These are phyloP conservation scores for Grifola frondosa DNA, from an alignment of 1,284 basidiomycete genomes.

Conservation along the genomic window DNA sequence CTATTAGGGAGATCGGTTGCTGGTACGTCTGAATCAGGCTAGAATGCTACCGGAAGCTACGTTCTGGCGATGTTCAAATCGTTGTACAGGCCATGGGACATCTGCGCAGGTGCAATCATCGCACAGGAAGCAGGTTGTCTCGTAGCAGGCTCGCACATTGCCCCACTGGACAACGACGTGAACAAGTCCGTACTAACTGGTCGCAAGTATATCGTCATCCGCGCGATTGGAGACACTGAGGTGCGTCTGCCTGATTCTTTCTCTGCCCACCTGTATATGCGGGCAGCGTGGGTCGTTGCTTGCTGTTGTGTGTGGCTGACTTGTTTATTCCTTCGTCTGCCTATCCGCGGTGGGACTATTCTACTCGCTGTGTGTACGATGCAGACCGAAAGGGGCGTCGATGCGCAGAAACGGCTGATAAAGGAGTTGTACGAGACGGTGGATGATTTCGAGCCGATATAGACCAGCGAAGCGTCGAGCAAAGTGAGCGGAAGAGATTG, in stretches of 20 bases:
- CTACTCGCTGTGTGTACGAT: slow-evolving; percentile 2
- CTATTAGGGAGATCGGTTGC: slow-evolving; percentile 85
- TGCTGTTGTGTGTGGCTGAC: background rate
- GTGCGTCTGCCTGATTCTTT: slow-evolving; percentile 35
- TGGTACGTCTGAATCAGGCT: slow-evolving; percentile 49
- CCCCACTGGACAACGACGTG: slow-evolving; percentile 49
- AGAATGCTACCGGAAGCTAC: no score
- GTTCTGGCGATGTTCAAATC: background rate
- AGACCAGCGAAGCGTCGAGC: background rate
- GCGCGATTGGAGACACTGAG: slow-evolving; percentile 60
- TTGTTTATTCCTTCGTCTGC: background rate
- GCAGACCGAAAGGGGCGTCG: slow-evolving; percentile 61
- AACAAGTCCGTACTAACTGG: slow-evolving; percentile 76
- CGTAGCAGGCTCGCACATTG: slow-evolving; percentile 66
- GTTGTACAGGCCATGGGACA: slow-evolving; percentile 77
- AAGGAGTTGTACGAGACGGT: slow-evolving; percentile 84
- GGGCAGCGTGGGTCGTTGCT: no score
- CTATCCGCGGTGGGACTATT: background rate
- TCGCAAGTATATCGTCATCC: slow-evolving; percentile 84
- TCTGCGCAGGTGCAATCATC: slow-evolving; percentile 91
- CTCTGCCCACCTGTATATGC: background rate
- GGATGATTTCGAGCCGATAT: slow-evolving; percentile 61
- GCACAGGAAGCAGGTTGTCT: slow-evolving; percentile 87
- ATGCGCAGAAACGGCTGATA: slow-evolving; percentile 80
- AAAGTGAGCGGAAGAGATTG: background rate